These are phyloP conservation scores for Botryosphaeria agaves DNA, from an alignment of 2,329 filamentous ascomycete species.

Conservation along the genomic window DNA sequence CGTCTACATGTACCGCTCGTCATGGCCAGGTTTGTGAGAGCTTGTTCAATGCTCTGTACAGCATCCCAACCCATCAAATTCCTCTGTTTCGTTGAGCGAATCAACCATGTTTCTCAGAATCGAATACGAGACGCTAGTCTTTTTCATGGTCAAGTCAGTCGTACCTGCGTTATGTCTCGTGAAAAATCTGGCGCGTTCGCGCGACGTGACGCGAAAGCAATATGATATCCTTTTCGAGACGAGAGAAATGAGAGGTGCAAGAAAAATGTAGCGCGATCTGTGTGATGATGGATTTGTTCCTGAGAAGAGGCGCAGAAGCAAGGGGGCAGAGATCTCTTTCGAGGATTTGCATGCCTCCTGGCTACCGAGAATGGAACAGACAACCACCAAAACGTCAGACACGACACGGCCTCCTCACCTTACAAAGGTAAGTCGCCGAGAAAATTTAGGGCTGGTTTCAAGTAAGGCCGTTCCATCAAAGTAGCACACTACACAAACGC, in stretches of 20 bases:
- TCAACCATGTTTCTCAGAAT: slow-evolving; percentile 1
- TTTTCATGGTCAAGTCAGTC: not conserved
- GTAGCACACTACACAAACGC: slow-evolving; percentile 5
- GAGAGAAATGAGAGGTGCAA: slow-evolving; percentile 4
- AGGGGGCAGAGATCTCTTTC: slow-evolving; percentile 11
- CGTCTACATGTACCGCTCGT: no score
- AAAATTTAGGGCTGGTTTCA: not conserved
- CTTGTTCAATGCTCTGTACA: not conserved
- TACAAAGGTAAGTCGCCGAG: not conserved
- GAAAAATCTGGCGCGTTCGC: not conserved
- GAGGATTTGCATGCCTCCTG: slow-evolving; percentile 12
- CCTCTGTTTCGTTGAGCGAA: not conserved
- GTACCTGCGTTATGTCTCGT: not conserved
- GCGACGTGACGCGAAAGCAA: not conserved
- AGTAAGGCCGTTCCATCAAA: slow-evolving; percentile 5
- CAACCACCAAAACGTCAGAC: not conserved
- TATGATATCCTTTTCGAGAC: slow-evolving; percentile 8
- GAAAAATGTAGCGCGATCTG: slow-evolving; percentile 6
- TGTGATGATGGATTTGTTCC: slow-evolving; percentile 4
- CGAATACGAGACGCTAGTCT: no score
- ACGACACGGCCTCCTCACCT: not conserved
- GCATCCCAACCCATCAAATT: not conserved
- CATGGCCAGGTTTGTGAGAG: not conserved
- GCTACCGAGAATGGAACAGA: slow-evolving; percentile 10
- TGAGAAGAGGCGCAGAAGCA: slow-evolving; percentile 7